Conservation (phyloP, 805 yeast genomes). For the Spathaspora girioi region DNA sequence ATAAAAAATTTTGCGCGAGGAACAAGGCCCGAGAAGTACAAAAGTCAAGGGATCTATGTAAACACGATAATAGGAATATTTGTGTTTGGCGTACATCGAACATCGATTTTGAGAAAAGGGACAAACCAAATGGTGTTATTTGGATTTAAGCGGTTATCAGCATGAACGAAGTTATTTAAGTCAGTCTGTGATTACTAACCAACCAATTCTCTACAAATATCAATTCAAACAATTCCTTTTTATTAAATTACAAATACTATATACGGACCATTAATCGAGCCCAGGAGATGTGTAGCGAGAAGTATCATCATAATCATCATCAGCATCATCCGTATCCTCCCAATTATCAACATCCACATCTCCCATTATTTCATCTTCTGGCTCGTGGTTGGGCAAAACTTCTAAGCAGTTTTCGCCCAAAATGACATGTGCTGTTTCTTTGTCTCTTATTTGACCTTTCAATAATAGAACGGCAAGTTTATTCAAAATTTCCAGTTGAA, state of each 20-base stretch:
- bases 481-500: constrained; percentile 84
- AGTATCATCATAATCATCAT: constrained; percentile 36
- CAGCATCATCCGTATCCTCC: constrained; percentile 58
- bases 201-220: background rate
- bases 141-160: no score
- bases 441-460: constrained; percentile 82
- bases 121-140: no score
- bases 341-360: constrained; percentile 58
- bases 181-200: no score
- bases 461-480: constrained; percentile 84
- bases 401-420: constrained; percentile 61
- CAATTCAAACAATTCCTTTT: background rate
- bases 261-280: constrained; percentile 13
- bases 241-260: background rate
- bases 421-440: constrained; percentile 75
- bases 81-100: no score
- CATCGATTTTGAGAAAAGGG: no score
- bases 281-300: constrained; percentile 8
- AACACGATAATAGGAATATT: no score
- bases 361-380: constrained; percentile 45
- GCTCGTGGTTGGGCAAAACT: constrained; percentile 83
- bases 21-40: no score
- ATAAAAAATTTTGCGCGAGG: background rate
- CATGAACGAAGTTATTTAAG: no score
- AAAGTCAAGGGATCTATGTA: no score